Base-by-base conservation (phyloP, 208 protist species). In the Crithidia bombi region DNA sequence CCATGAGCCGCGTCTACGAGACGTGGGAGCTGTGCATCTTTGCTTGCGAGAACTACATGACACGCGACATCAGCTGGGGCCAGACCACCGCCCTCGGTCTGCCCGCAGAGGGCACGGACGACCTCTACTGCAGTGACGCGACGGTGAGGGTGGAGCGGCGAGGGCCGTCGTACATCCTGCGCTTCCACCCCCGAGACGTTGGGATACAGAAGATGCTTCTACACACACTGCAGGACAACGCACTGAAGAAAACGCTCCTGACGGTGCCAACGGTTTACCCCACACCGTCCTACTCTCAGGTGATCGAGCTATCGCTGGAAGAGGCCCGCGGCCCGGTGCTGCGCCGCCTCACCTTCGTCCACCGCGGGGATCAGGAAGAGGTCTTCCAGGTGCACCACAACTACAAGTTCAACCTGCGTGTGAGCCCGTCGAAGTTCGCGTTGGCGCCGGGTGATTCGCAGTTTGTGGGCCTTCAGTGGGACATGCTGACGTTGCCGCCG, bases 11-110 rank as follows among this genome's bases (percentile, higher is more conserved):
- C 61, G 83, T 92, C 28, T 85, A 87, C 69, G 89, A 96, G 73
- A 90, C 83, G 28, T 96, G 91, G 89, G 89, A 96, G 72, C 51
- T 96, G 21, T 92, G 79, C 67, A 56, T 96, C 49, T 96, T 93
- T 68, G 81, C 87, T 11, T 96, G 88, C 62, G 71, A 87, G 17
- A 65, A 70, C 32, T 44, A 90, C 50, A 89, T 78, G 32, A 85
- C 91, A n/a, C 82, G 91, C 21, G 86, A 91, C 54, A 74, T 96
- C 25, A 73, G 78, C 50, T 93, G 86, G 82, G 91, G 91, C 21
- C 91, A 94, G 75, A 96, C 91, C 7, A 92, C 85, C 19, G 74
- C 81, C 15, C 73, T 96, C 9, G 84, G 77, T 12, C 66, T 94
- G 50, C 91, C 91, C 0, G 78, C 79, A 0, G 78, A 79, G n/a